A percentile compares a stretch with the other conserved stretches of the same genome.
phyloP scores from a whole-genome alignment of 306 rosid genomes.

The Castanospermum australe region DNA sequence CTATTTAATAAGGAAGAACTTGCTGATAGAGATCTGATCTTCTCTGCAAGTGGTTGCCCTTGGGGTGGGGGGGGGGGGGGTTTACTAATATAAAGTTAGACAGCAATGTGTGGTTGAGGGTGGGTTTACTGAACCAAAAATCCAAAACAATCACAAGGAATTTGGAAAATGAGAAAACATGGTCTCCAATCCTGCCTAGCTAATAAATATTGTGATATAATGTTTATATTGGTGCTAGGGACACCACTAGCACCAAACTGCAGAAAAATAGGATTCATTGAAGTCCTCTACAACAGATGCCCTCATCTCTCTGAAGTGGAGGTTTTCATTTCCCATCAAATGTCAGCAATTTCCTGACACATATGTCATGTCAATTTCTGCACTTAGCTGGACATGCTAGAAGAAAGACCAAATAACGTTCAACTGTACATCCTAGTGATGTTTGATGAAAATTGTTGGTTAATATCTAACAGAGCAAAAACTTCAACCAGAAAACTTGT shows the following conservation, averaged over 20 bases:
- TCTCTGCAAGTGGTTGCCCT: neutral
- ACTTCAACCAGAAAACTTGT: neutral
- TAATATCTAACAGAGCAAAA: neutral
- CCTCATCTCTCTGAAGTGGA: neutral
- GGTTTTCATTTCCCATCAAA: neutral
- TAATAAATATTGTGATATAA: neutral
- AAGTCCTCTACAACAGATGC: neutral
- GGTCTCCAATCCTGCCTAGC: neutral
- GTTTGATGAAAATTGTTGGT: neutral
- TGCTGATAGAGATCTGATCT: neutral
- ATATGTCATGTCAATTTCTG: neutral
- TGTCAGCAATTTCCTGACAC: neutral
- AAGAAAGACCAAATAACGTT: neutral
- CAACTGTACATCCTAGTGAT: neutral
- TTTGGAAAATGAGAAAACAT: neutral
- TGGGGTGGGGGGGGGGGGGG: neutral
- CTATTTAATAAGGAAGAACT: neutral
- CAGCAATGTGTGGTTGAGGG: neutral
- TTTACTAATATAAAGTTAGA: neutral
- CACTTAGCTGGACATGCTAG: neutral
- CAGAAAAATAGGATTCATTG: neutral
- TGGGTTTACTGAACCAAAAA: neutral
- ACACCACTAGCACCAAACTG: neutral
- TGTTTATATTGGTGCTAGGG: neutral
- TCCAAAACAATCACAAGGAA: neutral